phyloP scores from a whole-genome alignment of 495 filamentous ascomycete species.

The Oleoguttula mirabilis region DNA sequence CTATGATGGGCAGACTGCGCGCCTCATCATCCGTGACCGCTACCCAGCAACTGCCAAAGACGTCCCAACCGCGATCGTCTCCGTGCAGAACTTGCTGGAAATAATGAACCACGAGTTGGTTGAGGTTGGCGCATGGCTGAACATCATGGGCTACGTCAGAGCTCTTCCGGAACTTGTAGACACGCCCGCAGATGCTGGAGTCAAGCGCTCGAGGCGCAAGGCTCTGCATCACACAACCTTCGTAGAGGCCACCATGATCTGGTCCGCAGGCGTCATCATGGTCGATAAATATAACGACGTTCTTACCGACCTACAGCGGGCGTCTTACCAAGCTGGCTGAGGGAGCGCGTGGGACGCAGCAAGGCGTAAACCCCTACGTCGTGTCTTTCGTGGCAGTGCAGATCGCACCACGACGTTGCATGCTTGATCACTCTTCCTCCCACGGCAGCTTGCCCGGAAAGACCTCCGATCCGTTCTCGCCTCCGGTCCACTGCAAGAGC shows the following conservation, averaged over 20 bases:
- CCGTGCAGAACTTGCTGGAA: conserved; percentile 59
- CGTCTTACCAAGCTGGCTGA: no score
- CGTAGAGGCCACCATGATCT: conserved; percentile 23
- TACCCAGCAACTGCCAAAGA: conserved; percentile 36
- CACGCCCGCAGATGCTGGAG: no score
- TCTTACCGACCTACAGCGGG: no score
- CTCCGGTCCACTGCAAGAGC: conserved; percentile 19
- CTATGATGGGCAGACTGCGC: conserved; percentile 50
- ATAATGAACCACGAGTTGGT: conserved; percentile 51
- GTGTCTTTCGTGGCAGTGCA: no score
- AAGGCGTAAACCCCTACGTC: no score
- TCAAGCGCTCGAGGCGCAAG: background rate
- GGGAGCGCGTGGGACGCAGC: no score
- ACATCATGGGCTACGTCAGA: conserved; percentile 73
- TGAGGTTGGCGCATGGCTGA: conserved; percentile 75
- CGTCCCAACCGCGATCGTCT: conserved; percentile 42
- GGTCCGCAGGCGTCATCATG: conserved; percentile 23
- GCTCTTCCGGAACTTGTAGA: no score
- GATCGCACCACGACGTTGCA: no score
- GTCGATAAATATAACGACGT: conserved; percentile 16
- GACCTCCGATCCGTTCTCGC: conserved; percentile 9
- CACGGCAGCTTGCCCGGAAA: conserved; percentile 18
- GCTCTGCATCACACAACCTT: background rate
- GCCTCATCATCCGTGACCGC: conserved; percentile 54
- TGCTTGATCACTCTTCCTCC: no score